phyloP scores from a whole-genome alignment of 2,329 filamentous ascomycete genomes.

The Botrytis sinoallii region DNA sequence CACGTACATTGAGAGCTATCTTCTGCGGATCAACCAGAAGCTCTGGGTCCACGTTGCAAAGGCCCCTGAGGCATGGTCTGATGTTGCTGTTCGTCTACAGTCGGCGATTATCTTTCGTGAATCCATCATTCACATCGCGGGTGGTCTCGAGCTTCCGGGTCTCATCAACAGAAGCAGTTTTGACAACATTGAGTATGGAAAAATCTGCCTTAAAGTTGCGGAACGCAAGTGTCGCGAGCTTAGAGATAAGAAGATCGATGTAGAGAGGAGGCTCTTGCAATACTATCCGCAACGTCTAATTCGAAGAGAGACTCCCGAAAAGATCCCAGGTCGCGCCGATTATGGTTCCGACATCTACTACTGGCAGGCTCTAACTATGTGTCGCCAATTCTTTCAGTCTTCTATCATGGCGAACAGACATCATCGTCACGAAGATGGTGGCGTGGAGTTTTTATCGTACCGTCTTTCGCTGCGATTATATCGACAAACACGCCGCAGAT shows the following conservation, averaged over 20 bases:
- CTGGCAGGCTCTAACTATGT: slow-evolving; percentile 31
- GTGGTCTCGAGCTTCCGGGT: slow-evolving; percentile 25
- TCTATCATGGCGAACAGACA: slow-evolving; percentile 24
- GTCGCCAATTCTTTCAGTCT: slow-evolving; percentile 29
- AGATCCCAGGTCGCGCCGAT: slow-evolving; percentile 29
- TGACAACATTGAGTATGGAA: background rate
- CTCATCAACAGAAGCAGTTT: slow-evolving; percentile 24
- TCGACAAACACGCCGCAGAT: slow-evolving; percentile 7
- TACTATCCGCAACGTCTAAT: slow-evolving; percentile 30
- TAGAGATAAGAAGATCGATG: slow-evolving; percentile 27
- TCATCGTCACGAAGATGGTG: slow-evolving; percentile 31
- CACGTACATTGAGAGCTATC: slow-evolving; percentile 28
- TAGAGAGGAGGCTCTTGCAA: slow-evolving; percentile 28
- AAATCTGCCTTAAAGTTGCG: slow-evolving; percentile 24
- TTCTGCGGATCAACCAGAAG: slow-evolving; percentile 29
- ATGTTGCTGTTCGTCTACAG: slow-evolving; percentile 29
- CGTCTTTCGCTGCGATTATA: slow-evolving; percentile 27
- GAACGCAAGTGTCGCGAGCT: slow-evolving; percentile 28
- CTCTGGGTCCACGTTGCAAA: slow-evolving; percentile 31
- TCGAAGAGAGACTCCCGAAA: slow-evolving; percentile 20
- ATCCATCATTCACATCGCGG: slow-evolving; percentile 33
- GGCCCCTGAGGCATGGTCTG: slow-evolving; percentile 30
- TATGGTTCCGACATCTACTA: slow-evolving; percentile 35
- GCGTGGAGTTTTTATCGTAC: slow-evolving; percentile 32
- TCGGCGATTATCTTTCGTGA: slow-evolving; percentile 35